Percentiles rank a stretch among this genome's conserved stretches.
Evolutionary conservation across 371 early-diverging fungal genomes (phyloP).

Genomic region (Batrachochytrium dendrobatidis): DNA sequence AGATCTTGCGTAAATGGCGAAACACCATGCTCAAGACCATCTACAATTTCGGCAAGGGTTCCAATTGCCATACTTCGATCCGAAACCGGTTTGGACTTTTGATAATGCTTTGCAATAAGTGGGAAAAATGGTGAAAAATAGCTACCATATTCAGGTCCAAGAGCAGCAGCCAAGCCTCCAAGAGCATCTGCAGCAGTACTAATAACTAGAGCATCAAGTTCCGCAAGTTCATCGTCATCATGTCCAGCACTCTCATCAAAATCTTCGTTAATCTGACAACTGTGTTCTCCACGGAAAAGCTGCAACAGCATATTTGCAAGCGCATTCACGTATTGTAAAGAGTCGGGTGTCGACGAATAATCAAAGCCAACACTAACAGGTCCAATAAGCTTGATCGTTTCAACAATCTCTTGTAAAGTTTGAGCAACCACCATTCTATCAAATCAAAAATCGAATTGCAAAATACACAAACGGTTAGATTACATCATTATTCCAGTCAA

Average conservation of each 20-base stretch:
- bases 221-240: conserved; percentile 73
- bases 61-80: conserved; percentile 90
- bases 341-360: not conserved
- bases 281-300: conserved; percentile 71
- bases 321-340: conserved; percentile 50
- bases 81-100: conserved; percentile 56
- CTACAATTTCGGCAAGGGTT: conserved; percentile 72
- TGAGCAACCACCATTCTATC: conserved; percentile 65
- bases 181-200: conserved; percentile 76
- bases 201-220: conserved; percentile 75
- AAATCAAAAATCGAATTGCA: conserved; percentile 1
- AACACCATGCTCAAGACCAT: conserved; percentile 63
- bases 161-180: conserved; percentile 61
- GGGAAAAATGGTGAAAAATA: conserved; percentile 72
- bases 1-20: conserved; percentile 61
- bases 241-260: conserved; percentile 58
- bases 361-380: conserved; percentile 52
- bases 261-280: conserved; percentile 62
- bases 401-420: conserved; percentile 62
- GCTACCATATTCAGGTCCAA: conserved; percentile 65
- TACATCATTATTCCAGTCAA: no score
- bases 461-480: no score
- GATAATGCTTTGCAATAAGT: conserved; percentile 74
- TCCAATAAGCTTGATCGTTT: conserved; percentile 64
- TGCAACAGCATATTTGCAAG: conserved; percentile 53